Conservation (phyloP, 2,329 filamentous ascomycete genomes). For the Lecanicillium sp. region DNA sequence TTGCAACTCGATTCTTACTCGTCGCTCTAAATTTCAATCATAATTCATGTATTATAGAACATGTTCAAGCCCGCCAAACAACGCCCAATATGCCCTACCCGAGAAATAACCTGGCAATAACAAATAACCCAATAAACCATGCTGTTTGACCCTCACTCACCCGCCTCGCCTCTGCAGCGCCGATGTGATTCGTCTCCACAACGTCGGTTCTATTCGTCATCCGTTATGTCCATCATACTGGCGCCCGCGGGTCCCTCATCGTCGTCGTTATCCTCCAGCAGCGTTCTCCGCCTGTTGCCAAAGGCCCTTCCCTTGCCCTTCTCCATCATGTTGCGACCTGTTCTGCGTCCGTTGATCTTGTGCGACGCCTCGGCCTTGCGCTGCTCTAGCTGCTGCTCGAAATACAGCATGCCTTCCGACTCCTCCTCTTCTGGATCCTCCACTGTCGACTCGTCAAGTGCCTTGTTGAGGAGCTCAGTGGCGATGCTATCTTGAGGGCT, state of each 20-base stretch:
- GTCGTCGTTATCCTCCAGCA: conserved; percentile 31
- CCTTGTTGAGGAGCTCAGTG: conserved; percentile 69
- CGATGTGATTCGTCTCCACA: neutral
- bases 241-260: conserved; percentile 32
- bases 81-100: neutral
- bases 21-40: too few species aligned
- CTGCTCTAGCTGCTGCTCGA: conserved; percentile 47
- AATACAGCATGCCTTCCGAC: conserved; percentile 39
- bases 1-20: too few species aligned
- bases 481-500: conserved; percentile 75
- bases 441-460: conserved; percentile 56
- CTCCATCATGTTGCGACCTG: conserved; percentile 24
- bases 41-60: neutral
- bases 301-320: conserved; percentile 43
- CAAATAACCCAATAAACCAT: neutral
- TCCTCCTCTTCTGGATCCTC: conserved; percentile 38
- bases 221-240: conserved; percentile 51
- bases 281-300: conserved; percentile 24
- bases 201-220: conserved; percentile 37
- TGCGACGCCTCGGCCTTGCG: conserved; percentile 39
- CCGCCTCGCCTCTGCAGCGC: too few species aligned
- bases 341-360: conserved; percentile 27
- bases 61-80: conserved; percentile 9
- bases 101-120: neutral
- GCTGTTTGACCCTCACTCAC: neutral